These are phyloP conservation scores for Emericellopsis atlantica DNA, from an alignment of 2,329 filamentous ascomycete genomes.

Conservation along the genomic window DNA sequence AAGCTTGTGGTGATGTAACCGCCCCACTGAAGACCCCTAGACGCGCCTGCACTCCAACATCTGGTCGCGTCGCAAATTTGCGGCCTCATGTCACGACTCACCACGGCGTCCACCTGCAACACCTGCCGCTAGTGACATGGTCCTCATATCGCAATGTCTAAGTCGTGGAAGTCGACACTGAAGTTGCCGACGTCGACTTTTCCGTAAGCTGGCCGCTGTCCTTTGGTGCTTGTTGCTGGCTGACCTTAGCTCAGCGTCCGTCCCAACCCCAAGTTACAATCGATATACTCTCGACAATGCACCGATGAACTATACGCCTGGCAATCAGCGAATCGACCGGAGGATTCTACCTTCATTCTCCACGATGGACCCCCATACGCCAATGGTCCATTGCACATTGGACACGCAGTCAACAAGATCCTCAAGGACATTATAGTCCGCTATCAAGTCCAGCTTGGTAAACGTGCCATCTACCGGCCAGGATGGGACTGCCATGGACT, in stretches of 20 bases:
- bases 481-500: conserved; percentile 98
- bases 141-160: conserved; percentile 24
- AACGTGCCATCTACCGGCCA: conserved; percentile 66
- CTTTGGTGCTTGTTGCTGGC: not conserved
- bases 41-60: too few species aligned
- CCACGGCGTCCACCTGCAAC: not conserved
- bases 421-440: conserved; percentile 88
- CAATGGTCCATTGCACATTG: conserved; percentile 82
- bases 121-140: conserved; percentile 10
- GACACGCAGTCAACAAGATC: conserved; percentile 94
- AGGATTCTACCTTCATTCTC: conserved; percentile 57
- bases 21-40: not conserved
- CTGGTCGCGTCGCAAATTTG: not conserved
- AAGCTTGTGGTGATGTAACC: not conserved
- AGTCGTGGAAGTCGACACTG: conserved; percentile 62
- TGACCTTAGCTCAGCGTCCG: conserved; percentile 28
- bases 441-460: conserved; percentile 61
- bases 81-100: not conserved
- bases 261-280: conserved; percentile 33
- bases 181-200: conserved; percentile 65
- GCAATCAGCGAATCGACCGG: conserved; percentile 52
- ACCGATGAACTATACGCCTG: conserved; percentile 83
- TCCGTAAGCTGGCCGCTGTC: conserved; percentile 36
- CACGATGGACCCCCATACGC: conserved; percentile 97
- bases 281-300: conserved; percentile 58